Evolutionary conservation across 2,329 filamentous ascomycete species (phyloP).

Genomic region (Stromatinia cepivora): DNA sequence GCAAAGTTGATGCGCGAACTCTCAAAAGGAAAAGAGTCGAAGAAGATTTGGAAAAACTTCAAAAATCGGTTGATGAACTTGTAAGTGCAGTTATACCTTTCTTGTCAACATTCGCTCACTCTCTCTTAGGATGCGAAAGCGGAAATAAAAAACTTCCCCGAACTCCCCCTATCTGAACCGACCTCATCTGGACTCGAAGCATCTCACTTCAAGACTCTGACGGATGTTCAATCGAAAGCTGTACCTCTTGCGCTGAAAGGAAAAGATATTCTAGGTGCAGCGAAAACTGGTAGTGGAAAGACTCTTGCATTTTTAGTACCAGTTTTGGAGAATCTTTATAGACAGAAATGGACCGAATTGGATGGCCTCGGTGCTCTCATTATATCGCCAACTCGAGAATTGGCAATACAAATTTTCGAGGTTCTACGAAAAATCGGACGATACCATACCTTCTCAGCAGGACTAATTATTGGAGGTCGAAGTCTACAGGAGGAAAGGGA

Average conservation of each 20-base stretch:
- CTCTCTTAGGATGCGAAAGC: constrained; percentile 37
- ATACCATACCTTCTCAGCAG: constrained; percentile 87
- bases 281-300: constrained; percentile 94
- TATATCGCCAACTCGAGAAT: constrained; percentile 88
- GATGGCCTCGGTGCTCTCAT: constrained; percentile 93
- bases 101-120: constrained; percentile 25
- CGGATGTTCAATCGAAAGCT: constrained; percentile 88
- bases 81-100: constrained; percentile 30
- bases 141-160: constrained; percentile 65
- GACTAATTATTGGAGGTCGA: constrained; percentile 91
- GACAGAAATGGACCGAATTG: constrained; percentile 82
- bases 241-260: constrained; percentile 85
- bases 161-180: constrained; percentile 81
- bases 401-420: constrained; percentile 96
- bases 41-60: constrained; percentile 39
- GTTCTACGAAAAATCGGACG: constrained; percentile 87
- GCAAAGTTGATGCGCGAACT: constrained; percentile 32
- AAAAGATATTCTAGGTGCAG: constrained; percentile 85
- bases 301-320: constrained; percentile 91
- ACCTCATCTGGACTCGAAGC: constrained; percentile 78
- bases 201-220: constrained; percentile 86
- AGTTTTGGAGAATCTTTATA: constrained; percentile 88
- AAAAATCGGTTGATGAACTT: constrained; percentile 38
- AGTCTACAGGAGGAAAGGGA: constrained; percentile 84
- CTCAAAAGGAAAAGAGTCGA: constrained; percentile 40